Evolutionary conservation across 805 yeast genomes (phyloP).

Genomic region (Pichia californica): DNA sequence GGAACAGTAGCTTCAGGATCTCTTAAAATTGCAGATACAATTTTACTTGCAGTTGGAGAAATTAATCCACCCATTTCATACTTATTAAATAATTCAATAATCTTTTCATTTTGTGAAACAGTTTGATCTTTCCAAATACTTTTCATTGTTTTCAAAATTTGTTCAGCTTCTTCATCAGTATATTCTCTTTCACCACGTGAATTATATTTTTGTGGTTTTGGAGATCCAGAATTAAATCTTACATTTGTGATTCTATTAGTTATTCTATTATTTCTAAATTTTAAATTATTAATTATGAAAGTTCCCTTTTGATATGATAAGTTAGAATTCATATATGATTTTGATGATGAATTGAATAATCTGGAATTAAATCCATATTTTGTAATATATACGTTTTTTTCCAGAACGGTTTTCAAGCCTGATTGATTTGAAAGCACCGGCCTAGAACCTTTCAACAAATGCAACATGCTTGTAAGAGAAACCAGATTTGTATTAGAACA

Average conservation of each 20-base stretch:
- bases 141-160: slow-evolving; percentile 20
- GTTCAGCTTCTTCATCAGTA: slow-evolving; percentile 24
- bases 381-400: not conserved
- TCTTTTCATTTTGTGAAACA: slow-evolving; percentile 14
- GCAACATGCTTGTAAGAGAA: not conserved
- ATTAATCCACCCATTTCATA: slow-evolving; percentile 29
- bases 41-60: slow-evolving; percentile 24
- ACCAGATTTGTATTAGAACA: too few relatives aligned
- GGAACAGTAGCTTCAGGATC: slow-evolving; percentile 21
- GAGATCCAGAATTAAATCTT: too few relatives aligned
- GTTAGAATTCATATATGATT: too few relatives aligned
- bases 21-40: slow-evolving; percentile 23
- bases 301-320: too few relatives aligned
- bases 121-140: slow-evolving; percentile 22
- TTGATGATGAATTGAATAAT: too few relatives aligned
- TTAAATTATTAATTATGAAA: too few relatives aligned
- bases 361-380: too few relatives aligned
- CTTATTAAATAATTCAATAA: slow-evolving; percentile 20
- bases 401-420: not conserved
- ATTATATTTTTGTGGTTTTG: slow-evolving; percentile 21
- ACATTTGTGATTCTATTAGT: not conserved
- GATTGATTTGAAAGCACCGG: not conserved
- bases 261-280: not conserved
- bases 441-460: not conserved
- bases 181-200: slow-evolving; percentile 24